A percentile compares a stretch with the other conserved stretches of the same genome.
These are phyloP conservation scores for Eimeria acervulina DNA, from an alignment of 169 alveolate genomes.

Conservation along the genomic window DNA sequence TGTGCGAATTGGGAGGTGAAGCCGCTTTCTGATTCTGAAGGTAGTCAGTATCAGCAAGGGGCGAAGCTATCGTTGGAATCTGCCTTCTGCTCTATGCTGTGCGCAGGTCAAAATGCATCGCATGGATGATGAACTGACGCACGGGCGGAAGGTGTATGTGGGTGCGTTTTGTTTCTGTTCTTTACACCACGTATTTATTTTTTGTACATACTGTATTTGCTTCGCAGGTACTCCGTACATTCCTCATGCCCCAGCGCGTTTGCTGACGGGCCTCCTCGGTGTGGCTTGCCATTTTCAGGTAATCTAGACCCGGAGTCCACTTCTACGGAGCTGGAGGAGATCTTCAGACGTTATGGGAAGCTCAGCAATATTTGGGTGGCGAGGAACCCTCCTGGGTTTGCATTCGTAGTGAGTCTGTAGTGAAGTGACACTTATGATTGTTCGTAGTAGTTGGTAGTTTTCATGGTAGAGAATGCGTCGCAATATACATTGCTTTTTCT, in stretches of 20 bases:
- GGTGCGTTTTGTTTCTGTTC: constrained; percentile 7
- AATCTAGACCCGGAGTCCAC: constrained; percentile 74
- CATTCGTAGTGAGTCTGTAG: constrained; percentile 77
- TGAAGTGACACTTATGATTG: background rate
- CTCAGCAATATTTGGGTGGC: constrained; percentile 86
- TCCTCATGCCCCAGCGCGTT: background rate
- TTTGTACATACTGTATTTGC: background rate
- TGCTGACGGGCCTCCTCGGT: background rate
- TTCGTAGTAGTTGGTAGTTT: background rate
- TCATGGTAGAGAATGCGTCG: background rate
- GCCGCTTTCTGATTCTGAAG: background rate
- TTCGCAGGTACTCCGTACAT: background rate
- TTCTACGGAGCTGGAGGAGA: constrained; percentile 77
- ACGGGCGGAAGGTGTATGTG: constrained; percentile 73
- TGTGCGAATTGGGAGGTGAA: no score
- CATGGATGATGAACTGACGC: constrained; percentile 45
- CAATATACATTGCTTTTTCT: no score
- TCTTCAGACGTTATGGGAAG: constrained; percentile 82
- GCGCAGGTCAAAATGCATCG: constrained; percentile 71
- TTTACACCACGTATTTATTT: background rate
- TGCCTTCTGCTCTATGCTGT: background rate
- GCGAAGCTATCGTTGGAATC: background rate
- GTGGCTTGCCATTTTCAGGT: constrained; percentile 17
- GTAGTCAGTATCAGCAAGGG: background rate
- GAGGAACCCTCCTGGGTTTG: constrained; percentile 86